A percentile compares a stretch with the other conserved stretches of the same genome.
Conservation (phyloP, 352 stramenopile species). For the Phytophthora pini region DNA sequence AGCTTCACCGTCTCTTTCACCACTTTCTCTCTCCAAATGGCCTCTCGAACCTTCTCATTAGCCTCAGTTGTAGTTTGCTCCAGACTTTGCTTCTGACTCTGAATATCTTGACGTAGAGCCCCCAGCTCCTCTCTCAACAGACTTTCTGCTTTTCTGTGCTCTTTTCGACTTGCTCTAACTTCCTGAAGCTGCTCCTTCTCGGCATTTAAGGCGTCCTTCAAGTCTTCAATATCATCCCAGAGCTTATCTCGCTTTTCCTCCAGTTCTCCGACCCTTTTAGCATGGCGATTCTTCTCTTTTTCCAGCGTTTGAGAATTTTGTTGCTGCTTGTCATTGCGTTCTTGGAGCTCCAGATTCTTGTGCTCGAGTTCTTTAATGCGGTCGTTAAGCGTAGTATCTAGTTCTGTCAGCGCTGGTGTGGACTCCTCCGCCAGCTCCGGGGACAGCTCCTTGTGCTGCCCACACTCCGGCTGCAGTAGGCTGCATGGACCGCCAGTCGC, state of each 20-base stretch:
- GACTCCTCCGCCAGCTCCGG: constrained; percentile 8
- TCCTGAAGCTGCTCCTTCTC: constrained; percentile 19
- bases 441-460: constrained; percentile 9
- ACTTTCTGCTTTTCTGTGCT: constrained; percentile 6
- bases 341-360: constrained; percentile 7
- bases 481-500: neutral
- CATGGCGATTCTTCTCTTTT: constrained; percentile 7
- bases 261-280: neutral
- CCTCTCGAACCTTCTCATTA: constrained; percentile 7
- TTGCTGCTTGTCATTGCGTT: constrained; percentile 1
- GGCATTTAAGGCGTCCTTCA: constrained; percentile 4
- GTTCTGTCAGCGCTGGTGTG: neutral
- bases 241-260: constrained; percentile 14
- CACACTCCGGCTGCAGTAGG: neutral
- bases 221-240: constrained; percentile 12
- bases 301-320: constrained; percentile 1
- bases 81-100: constrained; percentile 1
- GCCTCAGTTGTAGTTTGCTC: constrained; percentile 4
- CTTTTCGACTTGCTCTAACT: neutral
- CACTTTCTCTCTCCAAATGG: constrained; percentile 2
- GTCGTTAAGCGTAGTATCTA: neutral
- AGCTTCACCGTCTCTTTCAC: constrained; percentile 12
- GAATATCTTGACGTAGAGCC: constrained; percentile 3
- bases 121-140: constrained; percentile 11
- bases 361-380: constrained; percentile 14